phyloP scores from a whole-genome alignment of 2,329 filamentous ascomycete species.

The Ceratocystis papillata region DNA sequence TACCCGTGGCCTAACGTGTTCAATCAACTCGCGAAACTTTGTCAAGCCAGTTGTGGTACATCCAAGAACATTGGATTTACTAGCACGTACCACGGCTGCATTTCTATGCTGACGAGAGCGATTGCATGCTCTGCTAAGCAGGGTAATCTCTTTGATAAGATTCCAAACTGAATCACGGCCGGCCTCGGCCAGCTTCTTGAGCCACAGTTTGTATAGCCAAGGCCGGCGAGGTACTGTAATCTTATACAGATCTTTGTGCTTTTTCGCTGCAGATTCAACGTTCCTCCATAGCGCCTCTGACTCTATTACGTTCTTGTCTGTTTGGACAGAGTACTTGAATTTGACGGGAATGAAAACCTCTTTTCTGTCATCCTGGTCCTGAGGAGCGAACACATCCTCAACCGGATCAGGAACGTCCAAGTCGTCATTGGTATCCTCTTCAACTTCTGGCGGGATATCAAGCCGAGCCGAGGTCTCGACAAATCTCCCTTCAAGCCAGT shows the following conservation, averaged over 20 bases:
- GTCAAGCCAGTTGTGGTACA: constrained; percentile 69
- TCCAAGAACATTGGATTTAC: constrained; percentile 40
- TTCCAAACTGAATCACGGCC: constrained; percentile 40
- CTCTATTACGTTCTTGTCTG: constrained; percentile 7
- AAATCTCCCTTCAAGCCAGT: constrained; percentile 16
- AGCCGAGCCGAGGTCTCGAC: constrained; percentile 6
- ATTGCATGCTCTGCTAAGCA: constrained; percentile 42
- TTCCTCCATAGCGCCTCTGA: constrained; percentile 15
- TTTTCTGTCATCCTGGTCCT: constrained; percentile 41
- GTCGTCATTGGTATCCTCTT: constrained; percentile 4
- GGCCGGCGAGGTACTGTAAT: constrained; percentile 48
- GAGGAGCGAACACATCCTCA: constrained; percentile 11
- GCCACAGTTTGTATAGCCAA: constrained; percentile 55
- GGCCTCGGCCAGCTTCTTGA: constrained; percentile 41
- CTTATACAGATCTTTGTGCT: constrained; percentile 46
- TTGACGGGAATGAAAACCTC: constrained; percentile 36
- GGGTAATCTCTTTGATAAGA: constrained; percentile 41
- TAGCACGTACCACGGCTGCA: constrained; percentile 33
- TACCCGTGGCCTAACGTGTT: constrained; percentile 53
- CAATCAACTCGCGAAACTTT: constrained; percentile 64
- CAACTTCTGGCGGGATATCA: background rate
- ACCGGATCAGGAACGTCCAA: constrained; percentile 11
- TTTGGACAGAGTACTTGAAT: constrained; percentile 5
- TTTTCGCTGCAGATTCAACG: constrained; percentile 24
- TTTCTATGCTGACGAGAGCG: constrained; percentile 51